A percentile compares a stretch with the other conserved stretches of the same genome.
Conservation (phyloP, 2,329 filamentous ascomycete genomes). For the Ophiostoma himal-ulmi region DNA sequence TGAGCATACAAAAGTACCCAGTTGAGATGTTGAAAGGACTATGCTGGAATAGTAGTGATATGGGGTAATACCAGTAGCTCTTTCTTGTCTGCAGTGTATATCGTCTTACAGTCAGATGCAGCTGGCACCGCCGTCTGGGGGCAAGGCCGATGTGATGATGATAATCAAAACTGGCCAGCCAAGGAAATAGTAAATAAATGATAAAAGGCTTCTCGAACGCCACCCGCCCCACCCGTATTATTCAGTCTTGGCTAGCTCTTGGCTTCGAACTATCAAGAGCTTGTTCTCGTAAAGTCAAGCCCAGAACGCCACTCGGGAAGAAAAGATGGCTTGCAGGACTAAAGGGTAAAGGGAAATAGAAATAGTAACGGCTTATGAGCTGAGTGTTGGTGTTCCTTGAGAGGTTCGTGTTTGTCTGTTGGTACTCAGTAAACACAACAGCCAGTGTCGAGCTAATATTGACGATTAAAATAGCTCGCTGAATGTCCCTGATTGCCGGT, state of each 20-base stretch:
- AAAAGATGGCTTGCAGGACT: background rate
- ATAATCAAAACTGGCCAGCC: too few species aligned
- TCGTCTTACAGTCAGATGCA: background rate
- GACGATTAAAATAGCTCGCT: background rate
- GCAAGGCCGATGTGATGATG: background rate
- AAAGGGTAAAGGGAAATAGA: background rate
- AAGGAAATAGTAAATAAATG: background rate
- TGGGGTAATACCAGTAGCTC: background rate
- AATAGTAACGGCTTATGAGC: background rate
- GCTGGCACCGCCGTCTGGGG: background rate
- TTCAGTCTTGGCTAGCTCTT: background rate
- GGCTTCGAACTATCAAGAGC: background rate
- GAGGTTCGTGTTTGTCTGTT: background rate
- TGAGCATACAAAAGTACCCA: background rate
- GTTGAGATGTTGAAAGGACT: background rate
- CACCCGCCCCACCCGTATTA: conserved; percentile 4
- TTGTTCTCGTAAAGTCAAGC: background rate
- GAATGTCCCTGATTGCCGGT: too few species aligned
- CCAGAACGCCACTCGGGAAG: conserved; percentile 8
- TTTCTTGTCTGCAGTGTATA: background rate
- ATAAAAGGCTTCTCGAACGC: background rate
- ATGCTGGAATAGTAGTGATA: background rate
- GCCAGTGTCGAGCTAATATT: background rate
- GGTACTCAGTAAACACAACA: background rate
- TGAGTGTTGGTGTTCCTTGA: background rate